Conservation (phyloP, 345 rosid genomes). For the Hypericum androsaemum region DNA sequence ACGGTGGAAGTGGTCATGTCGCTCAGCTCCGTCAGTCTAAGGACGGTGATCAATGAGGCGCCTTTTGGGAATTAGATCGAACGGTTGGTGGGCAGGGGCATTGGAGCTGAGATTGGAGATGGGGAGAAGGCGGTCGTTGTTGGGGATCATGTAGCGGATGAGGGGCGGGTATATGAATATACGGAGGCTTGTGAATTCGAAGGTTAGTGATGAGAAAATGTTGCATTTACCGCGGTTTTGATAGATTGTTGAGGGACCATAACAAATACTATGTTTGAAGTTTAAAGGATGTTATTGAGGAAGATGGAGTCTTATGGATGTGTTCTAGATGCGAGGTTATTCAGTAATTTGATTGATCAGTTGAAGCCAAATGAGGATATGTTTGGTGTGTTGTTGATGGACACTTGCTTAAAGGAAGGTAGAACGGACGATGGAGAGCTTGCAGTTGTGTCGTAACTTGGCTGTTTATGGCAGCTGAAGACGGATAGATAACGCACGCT, state of each 20-base stretch:
- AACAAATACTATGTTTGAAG: constrained; percentile 48
- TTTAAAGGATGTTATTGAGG: constrained; percentile 50
- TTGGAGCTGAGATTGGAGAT: constrained; percentile 78
- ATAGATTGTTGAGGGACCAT: constrained; percentile 55
- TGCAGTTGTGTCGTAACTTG: constrained; percentile 61
- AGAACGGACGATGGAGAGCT: constrained; percentile 67
- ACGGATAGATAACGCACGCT: constrained; percentile 54
- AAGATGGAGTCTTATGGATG: constrained; percentile 57
- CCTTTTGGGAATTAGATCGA: constrained; percentile 63
- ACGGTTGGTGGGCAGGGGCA: constrained; percentile 62
- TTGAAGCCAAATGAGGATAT: constrained; percentile 78
- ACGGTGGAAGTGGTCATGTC: constrained; percentile 74
- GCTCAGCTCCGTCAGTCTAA: constrained; percentile 81
- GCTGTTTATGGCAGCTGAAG: constrained; percentile 63
- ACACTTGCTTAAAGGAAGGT: constrained; percentile 51
- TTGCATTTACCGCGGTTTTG: constrained; percentile 55
- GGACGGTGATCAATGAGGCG: constrained; percentile 52
- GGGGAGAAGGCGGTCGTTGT: constrained; percentile 48
- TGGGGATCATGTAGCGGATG: constrained; percentile 33
- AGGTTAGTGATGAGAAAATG: constrained; percentile 63
- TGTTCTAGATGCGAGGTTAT: constrained; percentile 52
- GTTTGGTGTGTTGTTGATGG: constrained; percentile 47
- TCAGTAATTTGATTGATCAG: constrained; percentile 72
- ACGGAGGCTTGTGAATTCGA: constrained; percentile 60
- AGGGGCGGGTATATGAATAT: constrained; percentile 82